These are phyloP conservation scores for Mimosa pudica DNA, from an alignment of 306 rosid species.

Conservation along the genomic window DNA sequence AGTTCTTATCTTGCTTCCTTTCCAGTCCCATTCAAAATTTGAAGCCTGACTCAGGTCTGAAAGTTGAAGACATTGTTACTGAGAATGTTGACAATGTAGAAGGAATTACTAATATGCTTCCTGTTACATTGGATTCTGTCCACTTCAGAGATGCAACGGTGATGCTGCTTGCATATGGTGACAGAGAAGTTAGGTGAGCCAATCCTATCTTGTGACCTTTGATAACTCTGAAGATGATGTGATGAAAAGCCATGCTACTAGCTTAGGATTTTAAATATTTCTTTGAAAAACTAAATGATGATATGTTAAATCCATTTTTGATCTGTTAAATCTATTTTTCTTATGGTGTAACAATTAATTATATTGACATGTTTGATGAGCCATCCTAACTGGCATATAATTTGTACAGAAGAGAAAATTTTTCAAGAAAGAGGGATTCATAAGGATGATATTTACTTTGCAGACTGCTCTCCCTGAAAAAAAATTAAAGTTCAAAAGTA, in stretches of 20 bases:
- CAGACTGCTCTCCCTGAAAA: background rate
- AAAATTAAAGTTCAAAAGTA: slow-evolving; percentile 4
- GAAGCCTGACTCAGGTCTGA: slow-evolving; percentile 47
- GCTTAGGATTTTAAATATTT: slow-evolving; percentile 20
- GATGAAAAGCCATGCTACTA: slow-evolving; percentile 13
- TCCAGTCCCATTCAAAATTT: slow-evolving; percentile 55
- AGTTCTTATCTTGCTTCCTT: slow-evolving; percentile 46
- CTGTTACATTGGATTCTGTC: slow-evolving; percentile 83
- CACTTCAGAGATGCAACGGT: slow-evolving; percentile 81
- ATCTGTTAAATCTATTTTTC: background rate
- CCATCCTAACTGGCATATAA: background rate
- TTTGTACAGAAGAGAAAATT: background rate
- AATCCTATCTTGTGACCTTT: slow-evolving; percentile 34
- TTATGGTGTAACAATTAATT: background rate
- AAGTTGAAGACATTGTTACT: slow-evolving; percentile 58
- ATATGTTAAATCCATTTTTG: slow-evolving; percentile 4
- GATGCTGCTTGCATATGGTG: slow-evolving; percentile 92
- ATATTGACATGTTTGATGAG: slow-evolving; percentile 27
- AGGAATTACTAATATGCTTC: slow-evolving; percentile 61
- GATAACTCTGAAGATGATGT: slow-evolving; percentile 26
- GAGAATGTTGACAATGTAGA: slow-evolving; percentile 51
- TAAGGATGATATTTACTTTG: background rate
- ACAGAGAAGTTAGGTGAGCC: slow-evolving; percentile 84
- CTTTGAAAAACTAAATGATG: background rate
- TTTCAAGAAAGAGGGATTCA: background rate